Base-by-base conservation (phyloP, 345 rosid species). In the Salix arbutifolia region DNA sequence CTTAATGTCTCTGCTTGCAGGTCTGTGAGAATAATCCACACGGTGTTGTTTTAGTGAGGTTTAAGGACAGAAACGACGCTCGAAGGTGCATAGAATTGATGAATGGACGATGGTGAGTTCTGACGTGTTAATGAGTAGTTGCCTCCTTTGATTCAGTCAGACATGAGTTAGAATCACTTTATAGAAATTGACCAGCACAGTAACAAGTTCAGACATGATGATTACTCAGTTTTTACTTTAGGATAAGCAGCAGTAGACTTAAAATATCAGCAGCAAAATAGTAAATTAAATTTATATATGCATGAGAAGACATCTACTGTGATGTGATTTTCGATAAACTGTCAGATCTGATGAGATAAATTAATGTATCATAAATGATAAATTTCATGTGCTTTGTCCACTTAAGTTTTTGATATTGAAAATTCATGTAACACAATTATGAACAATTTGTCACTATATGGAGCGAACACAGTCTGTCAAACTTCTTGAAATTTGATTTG, bases 11-110 rank as follows among this genome's bases (percentile, higher is more conserved):
- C 62, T 26, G 50, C 33, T 30, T 81, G 65, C 89, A 96, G 98
- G 95, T 94, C 21, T 96, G 96, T 66, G 97, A 88, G 85, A 88
- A 88, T 62, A 90, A 94, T 81, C 99, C 97, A 11, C 94, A 91
- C 65, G 98, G 99, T 25, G 98, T 96, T 76, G 92, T 96, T 80
- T 84, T 96, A 79, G 88, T 94, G 71, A 92, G 81, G 83, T 96
- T 83, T 72, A 94, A 92, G 87, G 99, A 96, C 80, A 84, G 94
- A 78, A 91, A 83, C 75, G 97, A 94, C 80, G 98, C 97, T 38
- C 89, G 81, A 76, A 94, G 89, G 84, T 96, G 99, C 84, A 86
- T 96, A 77, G 94, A 96, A 46, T 74, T 90, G 88, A 96, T 94
- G 97, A 87, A 91, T 52, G 97, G 97, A 76, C 91, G 98, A 84